A percentile compares a stretch with the other conserved stretches of the same genome.
Evolutionary conservation across 2,329 filamentous ascomycete genomes (phyloP).

Genomic region (Penicillium griseofulvum): DNA sequence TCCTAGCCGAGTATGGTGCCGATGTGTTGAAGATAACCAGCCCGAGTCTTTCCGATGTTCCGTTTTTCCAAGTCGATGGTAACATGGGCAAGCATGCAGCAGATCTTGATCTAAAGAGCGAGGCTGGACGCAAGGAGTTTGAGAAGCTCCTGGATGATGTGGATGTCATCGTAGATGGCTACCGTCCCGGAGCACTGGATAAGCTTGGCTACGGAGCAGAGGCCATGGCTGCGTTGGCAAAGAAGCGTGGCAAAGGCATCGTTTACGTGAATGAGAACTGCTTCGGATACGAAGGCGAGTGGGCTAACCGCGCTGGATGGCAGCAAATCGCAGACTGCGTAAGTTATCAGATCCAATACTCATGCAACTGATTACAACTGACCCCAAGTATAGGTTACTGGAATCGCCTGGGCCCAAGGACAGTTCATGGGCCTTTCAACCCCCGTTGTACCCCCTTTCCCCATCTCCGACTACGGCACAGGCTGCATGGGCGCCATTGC

Average conservation of each 20-base stretch:
- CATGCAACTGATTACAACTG: not conserved
- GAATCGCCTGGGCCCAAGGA: conserved; percentile 43
- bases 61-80: conserved; percentile 70
- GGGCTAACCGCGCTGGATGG: conserved; percentile 65
- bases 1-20: conserved; percentile 72
- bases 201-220: conserved; percentile 62
- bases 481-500: conserved; percentile 70
- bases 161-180: conserved; percentile 69
- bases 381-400: conserved; percentile 37
- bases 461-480: conserved; percentile 64
- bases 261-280: conserved; percentile 73
- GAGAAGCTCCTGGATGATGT: conserved; percentile 60
- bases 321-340: conserved; percentile 69
- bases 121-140: conserved; percentile 55
- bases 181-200: conserved; percentile 64
- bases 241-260: conserved; percentile 59
- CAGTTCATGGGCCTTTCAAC: conserved; percentile 41
- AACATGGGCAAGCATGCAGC: conserved; percentile 70
- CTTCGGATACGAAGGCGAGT: conserved; percentile 64
- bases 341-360: conserved; percentile 28
- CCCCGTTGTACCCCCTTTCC: conserved; percentile 49
- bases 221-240: conserved; percentile 54
- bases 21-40: conserved; percentile 71
- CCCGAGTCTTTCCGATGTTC: conserved; percentile 65
- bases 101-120: conserved; percentile 62